Base-by-base conservation (phyloP, 1,139 yeast genomes). In the Hansenula anomala region DNA sequence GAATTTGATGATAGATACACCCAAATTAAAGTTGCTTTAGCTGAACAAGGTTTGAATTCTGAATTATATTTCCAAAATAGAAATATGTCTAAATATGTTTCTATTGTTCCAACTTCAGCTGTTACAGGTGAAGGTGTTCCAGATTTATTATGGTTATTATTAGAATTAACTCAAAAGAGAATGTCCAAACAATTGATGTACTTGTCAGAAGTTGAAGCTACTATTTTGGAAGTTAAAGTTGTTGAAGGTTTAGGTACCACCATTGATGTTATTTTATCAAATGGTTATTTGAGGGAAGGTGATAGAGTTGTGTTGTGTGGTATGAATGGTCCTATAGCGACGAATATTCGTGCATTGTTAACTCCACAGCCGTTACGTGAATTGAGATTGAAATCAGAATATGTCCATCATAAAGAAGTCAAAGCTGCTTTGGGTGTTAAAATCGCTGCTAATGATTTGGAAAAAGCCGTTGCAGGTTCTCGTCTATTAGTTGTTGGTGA, bases 121-220 rank as follows among this genome's bases (percentile, higher is more conserved):
- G 95, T 90, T 36, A 90, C 97, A 23, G 99, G 98, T 64, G 99
- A 94, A 68, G 99, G 99, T 83, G 94, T 94, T 54, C 98, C 99
- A 35, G 99, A 94, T 78, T 75, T 94, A 68, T 79, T 94, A 60
- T 90, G 96, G 92, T 77, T 94, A 63, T 74, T 94, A 60, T 76
- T 94, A 55, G 97, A 92, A 64, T 77, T 94, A 58, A 92, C 98
- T 19, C 97, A 94, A 69, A 85, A 88, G 80, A 84, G 98, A 73
- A 94, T 94, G 99, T 86, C 96, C 45, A 90, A 90, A 66, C 97
- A 92, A 73, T 82, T 94, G 69, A 92, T 88, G 94, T 94, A 94
- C 72, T 72, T 94, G 53, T 82, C 97, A 28, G 78, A 82, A 60
- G 81, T 92, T 44, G 97, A 89, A 66, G 97, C 98, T 37, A 94